phyloP scores from a whole-genome alignment of 2,329 filamentous ascomycete species.

The Beauveria caledonica region DNA sequence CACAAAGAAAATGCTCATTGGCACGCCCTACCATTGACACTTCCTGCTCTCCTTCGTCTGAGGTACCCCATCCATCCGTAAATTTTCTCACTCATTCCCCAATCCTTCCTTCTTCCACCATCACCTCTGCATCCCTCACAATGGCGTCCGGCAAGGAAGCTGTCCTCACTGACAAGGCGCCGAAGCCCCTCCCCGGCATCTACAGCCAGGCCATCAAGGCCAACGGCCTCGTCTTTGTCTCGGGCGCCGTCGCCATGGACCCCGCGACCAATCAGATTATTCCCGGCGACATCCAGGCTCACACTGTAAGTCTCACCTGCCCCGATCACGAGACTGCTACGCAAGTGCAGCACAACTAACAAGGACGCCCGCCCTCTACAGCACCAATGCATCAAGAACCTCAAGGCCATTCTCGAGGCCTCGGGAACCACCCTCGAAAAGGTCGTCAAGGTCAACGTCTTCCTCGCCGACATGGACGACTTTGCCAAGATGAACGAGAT shows the following conservation, averaged over 20 bases:
- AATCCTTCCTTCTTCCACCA: not conserved
- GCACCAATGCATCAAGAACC: conserved; percentile 61
- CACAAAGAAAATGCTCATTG: not conserved
- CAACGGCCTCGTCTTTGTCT: conserved; percentile 61
- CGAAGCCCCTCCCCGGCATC: conserved; percentile 31
- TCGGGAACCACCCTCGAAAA: conserved; percentile 56
- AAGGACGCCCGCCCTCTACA: conserved; percentile 11
- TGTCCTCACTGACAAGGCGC: conserved; percentile 32
- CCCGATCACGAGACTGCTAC: too few relatives aligned
- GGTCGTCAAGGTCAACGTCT: conserved; percentile 67
- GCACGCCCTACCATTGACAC: not conserved
- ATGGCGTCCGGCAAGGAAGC: conserved; percentile 27
- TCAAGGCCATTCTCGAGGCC: conserved; percentile 59
- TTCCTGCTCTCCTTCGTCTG: not conserved
- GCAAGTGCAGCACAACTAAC: too few relatives aligned
- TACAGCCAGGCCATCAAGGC: conserved; percentile 55
- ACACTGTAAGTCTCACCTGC: conserved; percentile 38
- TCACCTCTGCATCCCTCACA: conserved; percentile 9
- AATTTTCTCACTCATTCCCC: not conserved
- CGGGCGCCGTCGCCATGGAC: conserved; percentile 63
- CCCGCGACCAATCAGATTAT: conserved; percentile 48
- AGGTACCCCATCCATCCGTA: not conserved
- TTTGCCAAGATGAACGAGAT: conserved; percentile 69
- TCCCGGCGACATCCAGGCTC: conserved; percentile 55
- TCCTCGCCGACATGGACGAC: conserved; percentile 64